Base-by-base conservation (phyloP, 306 rosid species). In the Begonia peltatifolia region DNA sequence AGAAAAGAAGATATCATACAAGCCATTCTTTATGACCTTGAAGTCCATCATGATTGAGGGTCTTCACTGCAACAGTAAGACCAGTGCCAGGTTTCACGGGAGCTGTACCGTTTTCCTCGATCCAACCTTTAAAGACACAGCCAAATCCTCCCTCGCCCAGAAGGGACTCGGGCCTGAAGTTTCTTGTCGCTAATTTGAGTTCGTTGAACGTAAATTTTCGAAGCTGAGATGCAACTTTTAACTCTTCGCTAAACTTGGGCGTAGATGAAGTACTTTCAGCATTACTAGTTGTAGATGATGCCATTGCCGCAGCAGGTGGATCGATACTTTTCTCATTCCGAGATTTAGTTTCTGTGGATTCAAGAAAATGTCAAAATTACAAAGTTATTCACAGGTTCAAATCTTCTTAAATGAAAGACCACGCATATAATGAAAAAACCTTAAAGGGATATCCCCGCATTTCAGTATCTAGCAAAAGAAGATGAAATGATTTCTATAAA, bases 1-100 rank as follows among this genome's bases (percentile, higher is more conserved):
- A 12, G 50, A 38, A 57, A 46, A 11, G 56, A 41, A 51, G 59
- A 63, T 60, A 14, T 74, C 71, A 58, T 86, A 90, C 99, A 76
- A 90, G 94, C 99, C 99, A 90, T 57, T 90, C 99, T 71, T 86
- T 90, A 64, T 90, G 99, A 75, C 99, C 99, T 80, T 90, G 99
- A 68, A 83, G 73, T 57, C 99, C 99, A 59, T 83, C 92, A 42
- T 90, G 99, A 58, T 90, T 90, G 30, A 90, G 95, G 41, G 84
- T 90, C 76, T 90, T 90, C 63, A 90, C 99, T 9, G 99, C 99
- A 49, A 90, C 99, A 0, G 99, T 90, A 58, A 90, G 96, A 13
- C 99, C 99, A 2, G 99, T 90, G 25, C 99, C 96, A 12, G 99
- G 95, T 70, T 86, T 90, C 52, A 82, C 94, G 2, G 99, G 96